Conservation (phyloP, 2,329 filamentous ascomycete genomes). For the Sporothrix euskadiensis region DNA sequence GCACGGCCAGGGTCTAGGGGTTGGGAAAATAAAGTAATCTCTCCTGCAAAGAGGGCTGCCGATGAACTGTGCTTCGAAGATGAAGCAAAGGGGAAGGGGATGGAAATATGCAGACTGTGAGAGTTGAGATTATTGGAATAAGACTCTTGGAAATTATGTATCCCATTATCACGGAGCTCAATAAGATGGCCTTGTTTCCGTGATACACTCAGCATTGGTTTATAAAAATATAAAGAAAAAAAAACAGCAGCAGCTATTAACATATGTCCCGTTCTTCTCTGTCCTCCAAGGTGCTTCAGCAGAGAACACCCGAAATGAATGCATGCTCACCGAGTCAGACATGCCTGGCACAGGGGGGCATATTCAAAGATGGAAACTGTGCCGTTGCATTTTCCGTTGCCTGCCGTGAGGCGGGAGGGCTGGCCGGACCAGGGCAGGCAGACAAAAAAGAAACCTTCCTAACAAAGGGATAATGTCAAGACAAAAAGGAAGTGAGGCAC, state of each 20-base stretch:
- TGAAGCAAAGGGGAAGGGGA: background rate
- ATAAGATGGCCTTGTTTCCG: too few species aligned
- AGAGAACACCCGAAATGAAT: background rate
- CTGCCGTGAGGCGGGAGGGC: background rate
- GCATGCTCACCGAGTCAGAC: background rate
- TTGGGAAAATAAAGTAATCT: conserved; percentile 13
- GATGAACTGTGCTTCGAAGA: background rate
- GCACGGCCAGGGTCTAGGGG: conserved; percentile 16
- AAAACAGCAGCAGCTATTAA: too few species aligned
- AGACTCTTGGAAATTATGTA: too few species aligned
- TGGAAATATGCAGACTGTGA: background rate
- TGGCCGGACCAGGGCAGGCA: background rate
- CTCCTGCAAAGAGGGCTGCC: conserved; percentile 13
- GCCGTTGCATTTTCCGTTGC: background rate
- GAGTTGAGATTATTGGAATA: background rate
- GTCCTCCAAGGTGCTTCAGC: background rate
- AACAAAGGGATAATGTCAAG: background rate
- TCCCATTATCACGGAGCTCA: too few species aligned
- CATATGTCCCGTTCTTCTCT: too few species aligned
- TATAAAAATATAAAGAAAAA: too few species aligned
- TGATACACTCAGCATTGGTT: too few species aligned
- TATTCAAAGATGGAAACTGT: background rate
- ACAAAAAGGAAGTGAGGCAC: background rate
- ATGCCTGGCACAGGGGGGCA: conserved; percentile 1
- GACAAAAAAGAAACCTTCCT: background rate